Conservation (phyloP, 257 asterid species). For the Parsonsia alboflavescens region DNA sequence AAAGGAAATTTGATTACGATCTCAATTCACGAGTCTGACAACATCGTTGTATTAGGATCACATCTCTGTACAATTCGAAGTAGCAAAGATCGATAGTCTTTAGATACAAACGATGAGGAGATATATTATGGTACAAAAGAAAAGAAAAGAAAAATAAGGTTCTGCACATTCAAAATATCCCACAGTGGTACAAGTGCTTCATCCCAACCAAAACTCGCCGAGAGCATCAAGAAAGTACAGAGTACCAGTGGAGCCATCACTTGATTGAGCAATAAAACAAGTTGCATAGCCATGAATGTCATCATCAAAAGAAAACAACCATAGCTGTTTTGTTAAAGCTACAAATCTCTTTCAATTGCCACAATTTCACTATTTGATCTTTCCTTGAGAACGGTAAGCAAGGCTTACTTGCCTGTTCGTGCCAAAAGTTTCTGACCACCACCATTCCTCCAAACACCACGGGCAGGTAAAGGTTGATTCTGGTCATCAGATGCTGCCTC, state of each 20-base stretch:
- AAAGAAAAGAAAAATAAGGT: too few species aligned
- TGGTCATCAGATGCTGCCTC: conserved; percentile 26
- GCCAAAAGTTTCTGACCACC: conserved; percentile 84
- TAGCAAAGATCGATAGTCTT: background rate
- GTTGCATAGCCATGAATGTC: background rate
- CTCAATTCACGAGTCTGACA: background rate
- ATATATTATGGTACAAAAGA: too few species aligned
- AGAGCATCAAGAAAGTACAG: background rate
- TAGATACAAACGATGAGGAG: background rate
- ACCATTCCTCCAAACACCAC: conserved; percentile 77
- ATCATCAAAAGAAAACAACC: background rate
- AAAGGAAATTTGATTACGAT: too few species aligned
- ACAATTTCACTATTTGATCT: background rate
- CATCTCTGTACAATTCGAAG: conserved; percentile 4
- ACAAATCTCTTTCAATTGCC: background rate
- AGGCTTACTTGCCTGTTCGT: conserved; percentile 12
- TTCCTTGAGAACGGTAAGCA: conserved; percentile 16
- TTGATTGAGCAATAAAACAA: background rate
- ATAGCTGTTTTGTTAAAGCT: too few species aligned
- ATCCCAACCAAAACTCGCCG: background rate
- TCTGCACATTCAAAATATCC: background rate
- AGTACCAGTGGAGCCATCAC: background rate
- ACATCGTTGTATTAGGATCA: background rate
- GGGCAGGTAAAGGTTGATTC: conserved; percentile 42
- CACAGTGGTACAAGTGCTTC: background rate